phyloP scores from a whole-genome alignment of 179 eudicot genomes.

The Amaranthus tricolor region DNA sequence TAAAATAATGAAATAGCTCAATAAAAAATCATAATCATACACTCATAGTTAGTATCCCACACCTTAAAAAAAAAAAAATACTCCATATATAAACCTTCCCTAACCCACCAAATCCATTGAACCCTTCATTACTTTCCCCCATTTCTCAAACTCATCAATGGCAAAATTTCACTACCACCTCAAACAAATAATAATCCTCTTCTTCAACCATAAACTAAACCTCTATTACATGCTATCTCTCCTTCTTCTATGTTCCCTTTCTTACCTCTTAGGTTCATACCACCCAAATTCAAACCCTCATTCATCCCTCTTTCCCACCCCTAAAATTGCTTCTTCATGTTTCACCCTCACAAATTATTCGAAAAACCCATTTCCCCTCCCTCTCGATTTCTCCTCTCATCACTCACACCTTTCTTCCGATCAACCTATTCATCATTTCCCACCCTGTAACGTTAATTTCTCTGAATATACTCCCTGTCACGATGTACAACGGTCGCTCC shows the following conservation, averaged over 20 bases:
- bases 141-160: background rate
- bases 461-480: constrained; percentile 87
- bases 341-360: background rate
- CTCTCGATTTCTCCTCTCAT: constrained; percentile 57
- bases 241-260: constrained; percentile 34
- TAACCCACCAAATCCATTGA: background rate
- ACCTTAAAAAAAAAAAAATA: no score
- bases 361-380: constrained; percentile 17
- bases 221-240: constrained; percentile 23
- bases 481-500: constrained; percentile 55
- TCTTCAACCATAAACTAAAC: constrained; percentile 23
- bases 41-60: no score
- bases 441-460: constrained; percentile 43
- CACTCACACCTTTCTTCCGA: constrained; percentile 34
- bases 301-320: constrained; percentile 22
- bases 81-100: background rate
- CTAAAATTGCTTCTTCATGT: constrained; percentile 11
- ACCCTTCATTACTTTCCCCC: background rate
- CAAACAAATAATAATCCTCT: constrained; percentile 17
- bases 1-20: background rate
- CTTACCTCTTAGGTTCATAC: constrained; percentile 59
- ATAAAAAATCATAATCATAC: background rate
- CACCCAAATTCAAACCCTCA: constrained; percentile 25
- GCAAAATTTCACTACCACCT: constrained; percentile 9
- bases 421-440: constrained; percentile 41